Percentiles rank a stretch among this genome's conserved stretches.
Conservation (phyloP, 2,329 filamentous ascomycete species). For the Calycina marina region DNA sequence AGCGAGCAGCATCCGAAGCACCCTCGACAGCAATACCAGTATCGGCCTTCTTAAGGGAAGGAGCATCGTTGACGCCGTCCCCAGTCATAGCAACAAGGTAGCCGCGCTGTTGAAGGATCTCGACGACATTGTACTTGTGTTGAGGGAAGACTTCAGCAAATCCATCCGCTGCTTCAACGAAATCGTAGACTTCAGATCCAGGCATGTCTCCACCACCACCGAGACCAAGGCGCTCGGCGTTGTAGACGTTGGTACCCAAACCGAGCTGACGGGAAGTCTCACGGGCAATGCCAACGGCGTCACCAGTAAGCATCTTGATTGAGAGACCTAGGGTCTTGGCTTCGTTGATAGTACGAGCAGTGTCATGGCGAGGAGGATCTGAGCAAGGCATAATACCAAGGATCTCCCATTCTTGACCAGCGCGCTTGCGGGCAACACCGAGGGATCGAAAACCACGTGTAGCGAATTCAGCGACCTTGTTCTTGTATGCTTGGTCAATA, state of each 20-base stretch:
- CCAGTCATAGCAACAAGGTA: constrained; percentile 94
- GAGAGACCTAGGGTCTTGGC: constrained; percentile 76
- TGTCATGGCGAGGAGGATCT: constrained; percentile 82
- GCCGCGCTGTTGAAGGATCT: constrained; percentile 85
- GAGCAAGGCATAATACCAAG: constrained; percentile 92
- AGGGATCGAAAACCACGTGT: constrained; percentile 89
- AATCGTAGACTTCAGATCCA: constrained; percentile 86
- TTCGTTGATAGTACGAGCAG: constrained; percentile 78
- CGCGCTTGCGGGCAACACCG: constrained; percentile 82
- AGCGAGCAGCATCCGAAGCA: constrained; percentile 79
- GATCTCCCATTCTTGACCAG: constrained; percentile 72
- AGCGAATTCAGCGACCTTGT: constrained; percentile 83
- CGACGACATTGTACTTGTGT: constrained; percentile 90
- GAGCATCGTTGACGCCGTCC: constrained; percentile 89
- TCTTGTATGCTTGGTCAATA: constrained; percentile 74
- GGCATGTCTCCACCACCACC: constrained; percentile 86
- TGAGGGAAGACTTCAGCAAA: constrained; percentile 91
- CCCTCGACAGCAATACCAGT: constrained; percentile 92
- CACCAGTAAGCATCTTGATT: constrained; percentile 94
- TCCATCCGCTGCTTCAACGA: constrained; percentile 88
- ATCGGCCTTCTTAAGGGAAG: constrained; percentile 88
- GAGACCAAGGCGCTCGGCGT: constrained; percentile 65
- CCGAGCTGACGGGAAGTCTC: constrained; percentile 85
- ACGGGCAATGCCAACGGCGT: constrained; percentile 83
- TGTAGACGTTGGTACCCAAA: constrained; percentile 87